Percentiles rank a stretch among this genome's conserved stretches.
phyloP scores from a whole-genome alignment of 2,329 filamentous ascomycete species.

The Aspergillus calidoustus region DNA sequence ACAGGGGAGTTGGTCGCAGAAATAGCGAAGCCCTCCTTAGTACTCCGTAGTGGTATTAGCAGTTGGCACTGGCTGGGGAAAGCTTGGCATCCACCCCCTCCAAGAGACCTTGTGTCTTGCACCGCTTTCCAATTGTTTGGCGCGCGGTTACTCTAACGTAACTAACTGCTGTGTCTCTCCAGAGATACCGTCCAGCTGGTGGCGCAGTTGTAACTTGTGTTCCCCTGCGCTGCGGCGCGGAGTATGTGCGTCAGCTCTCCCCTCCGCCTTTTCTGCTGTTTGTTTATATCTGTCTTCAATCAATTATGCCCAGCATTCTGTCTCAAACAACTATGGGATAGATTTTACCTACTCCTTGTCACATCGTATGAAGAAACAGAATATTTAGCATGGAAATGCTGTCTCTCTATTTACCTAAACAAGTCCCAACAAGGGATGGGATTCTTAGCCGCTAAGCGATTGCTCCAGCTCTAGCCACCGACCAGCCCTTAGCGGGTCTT shows the following conservation, averaged over 20 bases:
- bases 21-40: constrained; percentile 1
- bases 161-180: neutral
- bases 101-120: neutral
- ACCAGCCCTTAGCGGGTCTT: constrained; percentile 76
- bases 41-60: neutral
- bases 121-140: neutral
- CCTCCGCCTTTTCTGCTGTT: neutral
- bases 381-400: neutral
- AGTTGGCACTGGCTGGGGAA: constrained; percentile 8
- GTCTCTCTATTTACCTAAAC: constrained; percentile 14
- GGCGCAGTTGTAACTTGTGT: neutral
- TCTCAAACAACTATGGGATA: neutral
- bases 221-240: too few species aligned
- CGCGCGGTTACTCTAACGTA: too few species aligned
- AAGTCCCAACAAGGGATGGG: constrained; percentile 21
- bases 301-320: neutral
- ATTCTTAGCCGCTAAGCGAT: constrained; percentile 40
- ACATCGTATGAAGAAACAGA: neutral
- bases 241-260: neutral
- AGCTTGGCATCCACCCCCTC: constrained; percentile 13
- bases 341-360: neutral
- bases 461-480: constrained; percentile 74
- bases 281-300: neutral
- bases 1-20: neutral
- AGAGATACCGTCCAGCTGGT: neutral